A percentile compares a stretch with the other conserved stretches of the same genome.
These are phyloP conservation scores for Scedosporium boydii DNA, from an alignment of 2,329 filamentous ascomycete species.

Conservation along the genomic window DNA sequence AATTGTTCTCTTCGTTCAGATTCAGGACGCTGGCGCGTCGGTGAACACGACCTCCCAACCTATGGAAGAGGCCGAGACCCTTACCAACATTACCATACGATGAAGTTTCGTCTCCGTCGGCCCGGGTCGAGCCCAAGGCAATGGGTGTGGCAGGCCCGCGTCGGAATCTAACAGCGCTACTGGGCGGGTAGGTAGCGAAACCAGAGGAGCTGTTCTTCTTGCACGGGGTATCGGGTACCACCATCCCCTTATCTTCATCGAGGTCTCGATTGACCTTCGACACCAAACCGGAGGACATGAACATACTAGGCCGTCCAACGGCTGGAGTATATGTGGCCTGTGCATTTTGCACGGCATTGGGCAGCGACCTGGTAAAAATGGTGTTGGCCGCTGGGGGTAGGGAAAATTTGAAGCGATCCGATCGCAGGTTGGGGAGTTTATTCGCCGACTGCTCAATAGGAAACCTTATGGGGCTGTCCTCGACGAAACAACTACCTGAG, in stretches of 20 bases:
- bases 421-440: slow-evolving; percentile 18
- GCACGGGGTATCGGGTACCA: slow-evolving; percentile 91
- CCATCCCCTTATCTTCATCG: slow-evolving; percentile 57
- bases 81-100: slow-evolving; percentile 46
- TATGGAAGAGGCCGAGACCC: slow-evolving; percentile 58
- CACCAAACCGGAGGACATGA: slow-evolving; percentile 88
- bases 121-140: slow-evolving; percentile 43
- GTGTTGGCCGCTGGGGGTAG: not conserved
- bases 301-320: slow-evolving; percentile 24
- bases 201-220: slow-evolving; percentile 65
- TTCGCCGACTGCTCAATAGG: slow-evolving; percentile 5
- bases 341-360: not conserved
- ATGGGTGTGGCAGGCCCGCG: slow-evolving; percentile 74
- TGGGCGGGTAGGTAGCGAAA: slow-evolving; percentile 56
- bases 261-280: slow-evolving; percentile 87
- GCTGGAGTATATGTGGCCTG: not conserved
- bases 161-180: slow-evolving; percentile 59
- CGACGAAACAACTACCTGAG: slow-evolving; percentile 66
- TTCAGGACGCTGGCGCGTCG: slow-evolving; percentile 49
- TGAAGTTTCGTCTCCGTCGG: slow-evolving; percentile 23
- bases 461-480: slow-evolving; percentile 45
- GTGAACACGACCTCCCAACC: slow-evolving; percentile 25
- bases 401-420: not conserved
- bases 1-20: slow-evolving; percentile 54
- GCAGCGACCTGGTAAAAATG: not conserved